Evolutionary conservation across 2,329 filamentous ascomycete species (phyloP), one percentile per base, ranked within the genome.

Genomic region (Graphilbum fragrans): DNA sequence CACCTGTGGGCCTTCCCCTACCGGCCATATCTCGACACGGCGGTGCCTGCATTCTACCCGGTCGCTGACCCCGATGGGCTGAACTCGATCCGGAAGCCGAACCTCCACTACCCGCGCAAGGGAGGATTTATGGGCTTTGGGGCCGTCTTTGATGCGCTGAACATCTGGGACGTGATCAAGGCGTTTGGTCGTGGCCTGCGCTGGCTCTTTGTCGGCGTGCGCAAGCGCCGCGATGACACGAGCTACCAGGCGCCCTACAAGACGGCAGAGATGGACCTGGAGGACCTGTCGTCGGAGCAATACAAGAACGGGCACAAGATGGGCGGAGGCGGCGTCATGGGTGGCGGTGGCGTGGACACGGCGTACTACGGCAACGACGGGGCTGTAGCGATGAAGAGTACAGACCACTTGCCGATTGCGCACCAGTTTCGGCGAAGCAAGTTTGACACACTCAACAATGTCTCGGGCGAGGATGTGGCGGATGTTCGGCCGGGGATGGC

Each of bases 1-100:
- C 86, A 94, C 57, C 61, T 92, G 16, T 93, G 80, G 68, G 84
- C 87, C 3, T 94, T 92, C 55, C 73, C 83, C 1, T 92, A 80
- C 67, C 69, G 70, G 42, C 78, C 77, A 1, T 94, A 94, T 58
- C 65, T 60, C 19, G 59, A 60, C 18, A 38, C 34, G 22, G 63
- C 65, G 18, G 67, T 61, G 39, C 52, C 56, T 25, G 60, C 58
- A n/a, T 69, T 64, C 44, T 73, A 72, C 45, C 68, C 70, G 34
- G 52, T 57, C 40, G 56, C 67, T 39, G 64, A 67, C 47, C 48
- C 58, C 8, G 57, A 68, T 44, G 56, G 58, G 45, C 54, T 64
- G 42, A 53, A 64, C 54, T 45, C 59, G 47, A 49, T 62, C 46
- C 51, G 62, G 51, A 54, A 58, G 45, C 53, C 69, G 58, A 70